Percentiles rank a stretch among this genome's conserved stretches.
phyloP scores from a whole-genome alignment of 1,284 basidiomycete genomes.

The Neonothopanus nambi region DNA sequence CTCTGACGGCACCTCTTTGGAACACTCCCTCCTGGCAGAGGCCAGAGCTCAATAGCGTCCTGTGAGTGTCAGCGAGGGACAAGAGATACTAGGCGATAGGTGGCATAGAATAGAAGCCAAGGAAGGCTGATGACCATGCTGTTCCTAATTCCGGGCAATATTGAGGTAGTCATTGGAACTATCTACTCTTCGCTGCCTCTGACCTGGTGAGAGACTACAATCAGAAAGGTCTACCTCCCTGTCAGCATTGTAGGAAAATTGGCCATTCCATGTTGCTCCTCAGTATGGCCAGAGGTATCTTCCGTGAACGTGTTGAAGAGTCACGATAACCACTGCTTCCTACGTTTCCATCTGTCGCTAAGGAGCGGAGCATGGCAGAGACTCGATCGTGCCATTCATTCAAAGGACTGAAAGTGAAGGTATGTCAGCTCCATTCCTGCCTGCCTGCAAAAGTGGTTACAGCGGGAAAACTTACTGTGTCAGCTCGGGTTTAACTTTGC shows the following conservation, averaged over 20 bases:
- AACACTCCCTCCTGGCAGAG: too few species aligned
- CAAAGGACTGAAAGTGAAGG: constrained; percentile 59
- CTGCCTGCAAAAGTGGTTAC: too few species aligned
- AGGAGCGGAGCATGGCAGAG: constrained; percentile 39
- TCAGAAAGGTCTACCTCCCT: neutral
- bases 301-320: too few species aligned
- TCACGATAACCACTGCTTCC: neutral
- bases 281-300: neutral
- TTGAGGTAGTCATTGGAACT: neutral
- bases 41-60: too few species aligned
- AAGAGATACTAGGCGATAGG: neutral
- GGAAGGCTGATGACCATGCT: neutral
- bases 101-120: constrained; percentile 5
- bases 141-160: neutral
- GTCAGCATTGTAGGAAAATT: too few species aligned
- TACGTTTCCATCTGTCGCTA: neutral
- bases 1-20: too few species aligned
- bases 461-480: constrained; percentile 13
- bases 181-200: constrained; percentile 14
- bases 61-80: neutral
- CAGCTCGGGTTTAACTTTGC: neutral
- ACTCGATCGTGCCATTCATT: constrained; percentile 80
- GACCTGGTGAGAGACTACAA: constrained; percentile 8
- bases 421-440: neutral
- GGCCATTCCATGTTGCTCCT: neutral